Evolutionary conservation across 1,284 basidiomycete genomes (phyloP).

Genomic region (Boletus semigastroideus): DNA sequence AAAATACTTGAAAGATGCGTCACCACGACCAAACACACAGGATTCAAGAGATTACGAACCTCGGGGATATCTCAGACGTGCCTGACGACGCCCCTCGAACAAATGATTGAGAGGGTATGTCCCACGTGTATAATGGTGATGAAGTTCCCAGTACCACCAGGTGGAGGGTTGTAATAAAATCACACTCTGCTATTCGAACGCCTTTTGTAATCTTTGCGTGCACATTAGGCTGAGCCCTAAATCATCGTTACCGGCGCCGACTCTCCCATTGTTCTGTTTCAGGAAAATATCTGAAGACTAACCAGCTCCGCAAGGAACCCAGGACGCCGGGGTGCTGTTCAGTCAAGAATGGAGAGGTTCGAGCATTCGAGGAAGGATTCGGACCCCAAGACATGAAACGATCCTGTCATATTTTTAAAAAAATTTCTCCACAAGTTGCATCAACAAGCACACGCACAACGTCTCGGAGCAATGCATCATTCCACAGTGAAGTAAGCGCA

Average conservation of each 20-base stretch:
- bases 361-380: slow-evolving; percentile 39
- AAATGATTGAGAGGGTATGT: slow-evolving; percentile 50
- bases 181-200: slow-evolving; percentile 44
- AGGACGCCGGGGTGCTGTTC: slow-evolving; percentile 56
- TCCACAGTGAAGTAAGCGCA: slow-evolving; percentile 23
- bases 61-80: slow-evolving; percentile 44
- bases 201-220: slow-evolving; percentile 38
- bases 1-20: slow-evolving; percentile 44
- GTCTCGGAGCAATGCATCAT: slow-evolving; percentile 17
- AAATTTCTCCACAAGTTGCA: background rate
- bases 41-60: slow-evolving; percentile 38
- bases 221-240: slow-evolving; percentile 43
- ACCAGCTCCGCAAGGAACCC: slow-evolving; percentile 58
- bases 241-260: slow-evolving; percentile 11
- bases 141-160: slow-evolving; percentile 62
- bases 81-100: slow-evolving; percentile 34
- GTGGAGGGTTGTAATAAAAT: slow-evolving; percentile 52
- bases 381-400: slow-evolving; percentile 62
- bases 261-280: background rate
- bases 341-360: slow-evolving; percentile 57
- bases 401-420: slow-evolving; percentile 33
- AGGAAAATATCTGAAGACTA: slow-evolving; percentile 25
- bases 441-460: slow-evolving; percentile 14
- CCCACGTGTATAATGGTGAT: slow-evolving; percentile 64
- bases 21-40: background rate